Conservation (phyloP, 495 filamentous ascomycete genomes). For the Aspergillus steynii region DNA sequence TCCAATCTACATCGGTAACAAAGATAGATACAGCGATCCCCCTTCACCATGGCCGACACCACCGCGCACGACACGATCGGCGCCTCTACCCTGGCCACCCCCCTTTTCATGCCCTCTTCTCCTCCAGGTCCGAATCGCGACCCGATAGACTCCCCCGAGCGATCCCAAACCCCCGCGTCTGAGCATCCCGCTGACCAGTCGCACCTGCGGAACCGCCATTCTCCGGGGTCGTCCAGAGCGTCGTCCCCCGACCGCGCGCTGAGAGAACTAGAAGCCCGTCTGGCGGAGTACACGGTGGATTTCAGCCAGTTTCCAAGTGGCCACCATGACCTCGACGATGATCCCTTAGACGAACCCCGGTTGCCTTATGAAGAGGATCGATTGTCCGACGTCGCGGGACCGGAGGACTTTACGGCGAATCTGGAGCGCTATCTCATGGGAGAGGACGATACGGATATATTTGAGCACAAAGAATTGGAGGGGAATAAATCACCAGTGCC, state of each 20-base stretch:
- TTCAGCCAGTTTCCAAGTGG: conserved; percentile 46
- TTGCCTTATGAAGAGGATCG: conserved; percentile 29
- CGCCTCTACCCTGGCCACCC: conserved; percentile 43
- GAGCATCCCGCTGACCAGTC: conserved; percentile 16
- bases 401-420: conserved; percentile 54
- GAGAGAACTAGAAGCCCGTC: conserved; percentile 41
- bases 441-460: conserved; percentile 29
- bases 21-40: not conserved
- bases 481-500: not conserved
- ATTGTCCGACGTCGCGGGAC: conserved; percentile 50
- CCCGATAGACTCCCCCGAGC: conserved; percentile 23
- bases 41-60: conserved; percentile 37
- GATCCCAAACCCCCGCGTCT: conserved; percentile 27
- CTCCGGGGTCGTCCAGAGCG: conserved; percentile 22
- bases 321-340: conserved; percentile 35
- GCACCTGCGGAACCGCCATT: conserved; percentile 7
- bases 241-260: conserved; percentile 29
- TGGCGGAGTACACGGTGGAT: conserved; percentile 50
- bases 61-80: conserved; percentile 50
- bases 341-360: conserved; percentile 29
- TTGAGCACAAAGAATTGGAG: conserved; percentile 19
- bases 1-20: not conserved
- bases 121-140: conserved; percentile 27
- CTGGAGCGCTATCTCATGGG: conserved; percentile 51
- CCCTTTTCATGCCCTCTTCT: conserved; percentile 42